Conservation (phyloP, 805 yeast species). For the Ogataea wickerhamii region DNA sequence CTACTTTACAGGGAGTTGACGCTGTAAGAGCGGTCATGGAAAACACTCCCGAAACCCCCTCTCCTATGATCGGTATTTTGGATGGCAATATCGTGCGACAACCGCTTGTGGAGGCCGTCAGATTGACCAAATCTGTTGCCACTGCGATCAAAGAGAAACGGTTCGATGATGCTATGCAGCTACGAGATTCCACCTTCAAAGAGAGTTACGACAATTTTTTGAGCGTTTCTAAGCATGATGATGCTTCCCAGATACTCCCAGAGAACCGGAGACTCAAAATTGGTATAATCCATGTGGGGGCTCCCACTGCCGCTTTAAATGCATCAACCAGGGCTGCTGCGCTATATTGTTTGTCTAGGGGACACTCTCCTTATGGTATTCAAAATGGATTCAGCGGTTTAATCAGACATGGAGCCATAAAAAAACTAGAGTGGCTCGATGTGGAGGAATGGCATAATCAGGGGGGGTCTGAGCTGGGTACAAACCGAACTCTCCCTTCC, state of each 20-base stretch:
- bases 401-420: slow-evolving; percentile 81
- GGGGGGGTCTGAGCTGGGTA: slow-evolving; percentile 98
- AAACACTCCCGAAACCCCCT: slow-evolving; percentile 84
- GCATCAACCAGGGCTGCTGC: slow-evolving; percentile 91
- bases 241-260: slow-evolving; percentile 58
- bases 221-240: slow-evolving; percentile 65
- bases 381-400: slow-evolving; percentile 93
- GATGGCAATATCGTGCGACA: slow-evolving; percentile 85
- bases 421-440: slow-evolving; percentile 73
- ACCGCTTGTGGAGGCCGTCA: slow-evolving; percentile 87
- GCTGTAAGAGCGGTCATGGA: slow-evolving; percentile 92
- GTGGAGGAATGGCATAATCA: slow-evolving; percentile 82
- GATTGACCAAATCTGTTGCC: slow-evolving; percentile 85
- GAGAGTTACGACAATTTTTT: slow-evolving; percentile 75
- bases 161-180: slow-evolving; percentile 80
- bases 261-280: slow-evolving; percentile 60
- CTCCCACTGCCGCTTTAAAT: slow-evolving; percentile 96
- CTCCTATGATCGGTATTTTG: slow-evolving; percentile 87
- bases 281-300: slow-evolving; percentile 91
- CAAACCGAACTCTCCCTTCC: slow-evolving; percentile 82
- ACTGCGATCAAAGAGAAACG: slow-evolving; percentile 74
- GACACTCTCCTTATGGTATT: slow-evolving; percentile 88
- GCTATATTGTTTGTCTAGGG: slow-evolving; percentile 79
- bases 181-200: slow-evolving; percentile 84
- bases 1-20: slow-evolving; percentile 96